Base-by-base conservation (phyloP, 2,329 filamentous ascomycete species). In the Aspergillus fijiensis region DNA sequence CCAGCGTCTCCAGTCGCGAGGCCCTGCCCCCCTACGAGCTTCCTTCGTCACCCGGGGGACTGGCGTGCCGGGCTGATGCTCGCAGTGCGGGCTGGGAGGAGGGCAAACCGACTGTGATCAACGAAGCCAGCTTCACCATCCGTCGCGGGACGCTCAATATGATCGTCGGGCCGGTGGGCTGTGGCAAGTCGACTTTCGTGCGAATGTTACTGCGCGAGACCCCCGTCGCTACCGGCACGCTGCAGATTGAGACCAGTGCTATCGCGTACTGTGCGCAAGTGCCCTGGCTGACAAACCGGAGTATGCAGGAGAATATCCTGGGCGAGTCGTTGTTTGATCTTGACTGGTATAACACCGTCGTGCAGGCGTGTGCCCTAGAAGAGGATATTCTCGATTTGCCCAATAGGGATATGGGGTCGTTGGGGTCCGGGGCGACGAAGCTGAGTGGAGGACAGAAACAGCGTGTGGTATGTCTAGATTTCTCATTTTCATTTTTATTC, bases 371-470 rank as follows among this genome's bases (percentile, higher is more conserved):
- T 59, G 63, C 57, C 0, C 54, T 74, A n/a, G 35, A 54, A 9
- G 51, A 64, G n/a, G 72, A 74, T 56, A 35, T 74, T 7, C 45
- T 42, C 0, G 29, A 39, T 2, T 55, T 73, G 6, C 61, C 64
- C 2, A 11, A 61, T 4, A 64, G 68, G 3, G 69, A 72, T 58
- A 29, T 61, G 21, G 69, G 65, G 5, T 35, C 59, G 16, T 61
- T 70, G 11, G 71, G 70, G 4, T 65, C 50, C 39, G 63, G 61
- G 14, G 72, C 71, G 1, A 61, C 67, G 3, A 59, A 60, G 9
- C 54, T 73, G 31, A 70, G 67, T 58, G 72, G 72, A 12, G 72
- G 71, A 3, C 71, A 73, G 51, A 69, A 67, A 55, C 62, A 67
- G 45, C 63, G 69, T 14, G 29, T 72, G 33, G 60, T 63, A 19